These are phyloP conservation scores for Pharnaceum exiguum DNA, from an alignment of 148 eudicot genomes.

Conservation along the genomic window DNA sequence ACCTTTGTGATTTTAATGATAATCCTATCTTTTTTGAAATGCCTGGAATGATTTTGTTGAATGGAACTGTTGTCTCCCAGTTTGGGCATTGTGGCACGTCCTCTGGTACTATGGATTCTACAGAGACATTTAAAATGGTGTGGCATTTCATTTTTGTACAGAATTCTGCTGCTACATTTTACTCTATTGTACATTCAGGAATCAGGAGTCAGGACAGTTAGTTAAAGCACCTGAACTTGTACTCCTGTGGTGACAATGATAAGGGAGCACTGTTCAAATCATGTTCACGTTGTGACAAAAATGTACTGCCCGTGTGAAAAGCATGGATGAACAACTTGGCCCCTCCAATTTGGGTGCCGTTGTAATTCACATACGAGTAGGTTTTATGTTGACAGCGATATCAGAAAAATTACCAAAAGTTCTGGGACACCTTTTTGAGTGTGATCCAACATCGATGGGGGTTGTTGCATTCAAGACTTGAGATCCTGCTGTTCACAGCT, in stretches of 20 bases:
- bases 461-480: neutral
- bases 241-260: neutral
- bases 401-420: neutral
- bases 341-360: neutral
- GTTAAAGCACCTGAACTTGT: too few species aligned
- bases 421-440: neutral
- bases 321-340: neutral
- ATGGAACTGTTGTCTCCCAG: neutral
- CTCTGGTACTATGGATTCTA: constrained; percentile 5
- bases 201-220: neutral
- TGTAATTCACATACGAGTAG: neutral
- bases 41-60: neutral
- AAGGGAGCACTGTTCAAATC: neutral
- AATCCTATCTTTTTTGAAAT: neutral
- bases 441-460: neutral
- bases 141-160: constrained; percentile 8
- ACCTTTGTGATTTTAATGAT: constrained; percentile 40
- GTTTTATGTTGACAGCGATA: neutral
- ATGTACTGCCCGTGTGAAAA: neutral
- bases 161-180: too few species aligned
- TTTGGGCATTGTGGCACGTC: neutral
- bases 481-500: neutral
- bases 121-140: neutral
- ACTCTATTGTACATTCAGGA: too few species aligned
- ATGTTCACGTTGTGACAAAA: neutral